These are phyloP conservation scores for Fusarium udum DNA, from an alignment of 2,329 filamentous ascomycete genomes.

Conservation along the genomic window DNA sequence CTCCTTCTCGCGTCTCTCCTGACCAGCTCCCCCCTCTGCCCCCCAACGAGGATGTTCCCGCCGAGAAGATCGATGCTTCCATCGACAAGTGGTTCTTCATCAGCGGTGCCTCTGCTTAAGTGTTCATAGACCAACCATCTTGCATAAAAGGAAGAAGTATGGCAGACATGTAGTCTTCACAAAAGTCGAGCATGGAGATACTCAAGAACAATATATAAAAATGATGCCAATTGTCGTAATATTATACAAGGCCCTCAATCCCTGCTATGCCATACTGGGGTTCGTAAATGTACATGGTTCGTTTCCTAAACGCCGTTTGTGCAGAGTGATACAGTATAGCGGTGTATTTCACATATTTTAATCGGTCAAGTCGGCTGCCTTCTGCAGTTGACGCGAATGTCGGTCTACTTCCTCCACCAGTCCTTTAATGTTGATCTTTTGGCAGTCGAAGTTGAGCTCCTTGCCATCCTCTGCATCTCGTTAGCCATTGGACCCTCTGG, in stretches of 20 bases:
- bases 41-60: slow-evolving; percentile 78
- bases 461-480: slow-evolving; percentile 82
- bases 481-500: slow-evolving; percentile 37
- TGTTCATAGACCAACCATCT: slow-evolving; percentile 20
- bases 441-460: slow-evolving; percentile 83
- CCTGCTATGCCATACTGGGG: slow-evolving; percentile 29
- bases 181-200: slow-evolving; percentile 30
- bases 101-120: slow-evolving; percentile 88
- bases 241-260: slow-evolving; percentile 38
- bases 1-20: slow-evolving; percentile 74
- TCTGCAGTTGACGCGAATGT: slow-evolving; percentile 83
- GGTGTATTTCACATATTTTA: slow-evolving; percentile 43
- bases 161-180: slow-evolving; percentile 26
- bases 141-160: slow-evolving; percentile 25
- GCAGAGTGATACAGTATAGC: slow-evolving; percentile 43
- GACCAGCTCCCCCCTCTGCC: slow-evolving; percentile 81
- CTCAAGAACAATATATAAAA: slow-evolving; percentile 33
- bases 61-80: slow-evolving; percentile 91
- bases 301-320: slow-evolving; percentile 47
- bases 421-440: slow-evolving; percentile 84
- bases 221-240: slow-evolving; percentile 38
- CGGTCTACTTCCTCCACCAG: slow-evolving; percentile 89
- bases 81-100: slow-evolving; percentile 99
- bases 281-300: slow-evolving; percentile 33
- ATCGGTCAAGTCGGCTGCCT: slow-evolving; percentile 80